Evolutionary conservation across 2,329 filamentous ascomycete species (phyloP).

Genomic region (Neonectria hederae): DNA sequence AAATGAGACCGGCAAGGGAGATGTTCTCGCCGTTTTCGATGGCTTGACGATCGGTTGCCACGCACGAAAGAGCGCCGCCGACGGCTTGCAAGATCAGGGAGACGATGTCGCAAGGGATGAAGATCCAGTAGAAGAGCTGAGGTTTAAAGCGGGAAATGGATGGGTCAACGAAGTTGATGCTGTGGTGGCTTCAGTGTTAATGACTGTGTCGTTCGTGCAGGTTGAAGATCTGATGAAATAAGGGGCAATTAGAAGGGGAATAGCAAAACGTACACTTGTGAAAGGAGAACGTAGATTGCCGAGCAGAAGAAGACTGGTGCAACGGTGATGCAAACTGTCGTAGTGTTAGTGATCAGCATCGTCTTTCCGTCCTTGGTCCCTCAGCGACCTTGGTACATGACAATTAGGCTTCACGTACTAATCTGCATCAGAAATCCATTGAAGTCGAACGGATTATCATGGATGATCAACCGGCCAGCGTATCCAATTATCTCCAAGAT

Average conservation of each 20-base stretch:
- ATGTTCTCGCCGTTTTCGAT: constrained; percentile 55
- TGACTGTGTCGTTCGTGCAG: neutral
- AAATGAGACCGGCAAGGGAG: constrained; percentile 60
- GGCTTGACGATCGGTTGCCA: constrained; percentile 45
- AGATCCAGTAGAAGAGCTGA: constrained; percentile 40
- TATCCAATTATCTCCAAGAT: constrained; percentile 69
- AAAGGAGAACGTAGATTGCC: constrained; percentile 43
- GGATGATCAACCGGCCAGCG: constrained; percentile 63
- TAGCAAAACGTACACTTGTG: constrained; percentile 38
- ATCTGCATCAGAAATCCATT: constrained; percentile 72
- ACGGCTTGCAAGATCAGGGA: constrained; percentile 62
- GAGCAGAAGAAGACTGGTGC: constrained; percentile 45
- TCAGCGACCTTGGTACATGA: neutral
- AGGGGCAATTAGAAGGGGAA: neutral
- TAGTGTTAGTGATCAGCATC: neutral
- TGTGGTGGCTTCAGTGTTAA: constrained; percentile 14
- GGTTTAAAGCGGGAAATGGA: constrained; percentile 36
- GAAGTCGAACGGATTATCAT: constrained; percentile 65
- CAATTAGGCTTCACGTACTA: constrained; percentile 49
- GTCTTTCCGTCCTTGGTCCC: neutral
- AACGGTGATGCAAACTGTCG: constrained; percentile 45
- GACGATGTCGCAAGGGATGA: constrained; percentile 57
- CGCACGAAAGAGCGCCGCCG: constrained; percentile 57
- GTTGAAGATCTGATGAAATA: too few species aligned
- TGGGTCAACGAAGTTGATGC: constrained; percentile 38